These are phyloP conservation scores for Chondrus crispus DNA, from an alignment of 23 red algal genomes.

Conservation along the genomic window DNA sequence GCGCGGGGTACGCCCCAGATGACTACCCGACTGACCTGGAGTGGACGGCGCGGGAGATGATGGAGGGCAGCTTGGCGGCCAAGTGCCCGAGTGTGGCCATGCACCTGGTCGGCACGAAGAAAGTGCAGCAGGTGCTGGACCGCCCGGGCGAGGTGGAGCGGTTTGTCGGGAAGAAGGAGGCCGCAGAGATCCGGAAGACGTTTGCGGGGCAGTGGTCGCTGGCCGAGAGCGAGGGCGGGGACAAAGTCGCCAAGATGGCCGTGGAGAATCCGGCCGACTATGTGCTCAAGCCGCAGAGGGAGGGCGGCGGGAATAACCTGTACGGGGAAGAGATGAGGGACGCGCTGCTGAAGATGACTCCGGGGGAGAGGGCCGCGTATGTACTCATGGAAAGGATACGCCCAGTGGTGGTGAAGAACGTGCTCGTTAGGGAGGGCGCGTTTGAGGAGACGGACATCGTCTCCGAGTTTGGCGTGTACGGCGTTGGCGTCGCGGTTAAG, in stretches of 20 bases:
- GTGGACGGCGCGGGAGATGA: conserved; percentile 70
- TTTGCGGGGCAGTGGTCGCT: conserved; percentile 83
- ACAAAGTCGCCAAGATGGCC: conserved; percentile 33
- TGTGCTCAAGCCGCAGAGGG: conserved; percentile 97
- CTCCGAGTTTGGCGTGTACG: conserved; percentile 91
- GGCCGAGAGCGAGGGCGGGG: not conserved
- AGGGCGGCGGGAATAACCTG: conserved; percentile 98
- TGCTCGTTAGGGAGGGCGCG: conserved; percentile 66
- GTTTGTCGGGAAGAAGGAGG: conserved; percentile 34
- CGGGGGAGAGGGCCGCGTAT: conserved; percentile 50
- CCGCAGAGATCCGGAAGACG: conserved; percentile 46
- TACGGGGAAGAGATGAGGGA: conserved; percentile 58
- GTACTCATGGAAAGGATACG: conserved; percentile 91
- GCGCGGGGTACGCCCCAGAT: conserved; percentile 86
- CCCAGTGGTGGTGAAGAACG: conserved; percentile 53
- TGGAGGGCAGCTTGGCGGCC: conserved; percentile 61
- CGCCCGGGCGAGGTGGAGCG: conserved; percentile 58
- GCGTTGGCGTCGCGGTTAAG: conserved; percentile 41
- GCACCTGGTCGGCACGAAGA: conserved; percentile 98
- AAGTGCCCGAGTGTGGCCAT: conserved; percentile 77
- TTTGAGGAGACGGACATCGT: conserved; percentile 19
- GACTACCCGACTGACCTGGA: conserved; percentile 74
- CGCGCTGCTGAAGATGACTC: conserved; percentile 31
- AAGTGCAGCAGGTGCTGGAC: conserved; percentile 90
- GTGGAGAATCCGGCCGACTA: conserved; percentile 52